These are phyloP conservation scores for Papiliotrema fonsecae DNA, from an alignment of 1,284 basidiomycete species.

Conservation along the genomic window DNA sequence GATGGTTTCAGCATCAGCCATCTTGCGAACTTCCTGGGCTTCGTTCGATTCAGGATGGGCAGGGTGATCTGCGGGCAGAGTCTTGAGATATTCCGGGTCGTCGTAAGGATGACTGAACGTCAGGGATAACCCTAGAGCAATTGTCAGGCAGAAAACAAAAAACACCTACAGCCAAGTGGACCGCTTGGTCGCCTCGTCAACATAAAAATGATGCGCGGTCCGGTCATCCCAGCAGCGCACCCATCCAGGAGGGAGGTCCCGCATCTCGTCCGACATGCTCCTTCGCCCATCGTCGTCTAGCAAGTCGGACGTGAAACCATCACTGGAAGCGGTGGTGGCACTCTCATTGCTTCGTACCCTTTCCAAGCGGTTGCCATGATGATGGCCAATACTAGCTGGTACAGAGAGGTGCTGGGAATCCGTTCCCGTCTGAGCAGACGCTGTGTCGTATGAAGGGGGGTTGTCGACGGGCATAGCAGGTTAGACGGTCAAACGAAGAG, in stretches of 20 bases:
- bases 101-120: slow-evolving; percentile 36
- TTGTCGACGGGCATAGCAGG: slow-evolving; percentile 19
- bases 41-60: slow-evolving; percentile 36
- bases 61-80: slow-evolving; percentile 36
- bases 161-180: slow-evolving; percentile 30
- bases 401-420: no score
- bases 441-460: slow-evolving; percentile 24
- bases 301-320: slow-evolving; percentile 6
- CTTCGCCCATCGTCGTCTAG: slow-evolving; percentile 19
- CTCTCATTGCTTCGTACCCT: slow-evolving; percentile 4
- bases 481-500: no score
- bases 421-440: no score
- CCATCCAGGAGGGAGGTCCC: slow-evolving; percentile 42
- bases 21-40: slow-evolving; percentile 22
- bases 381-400: no score
- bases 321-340: slow-evolving; percentile 9
- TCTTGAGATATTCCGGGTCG: slow-evolving; percentile 35
- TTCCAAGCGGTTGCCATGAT: not conserved
- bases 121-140: not conserved
- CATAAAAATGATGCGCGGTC: slow-evolving; percentile 39
- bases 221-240: slow-evolving; percentile 41
- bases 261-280: slow-evolving; percentile 37
- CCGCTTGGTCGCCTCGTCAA: slow-evolving; percentile 34
- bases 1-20: slow-evolving; percentile 18
- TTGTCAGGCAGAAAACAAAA: not conserved